Conservation (phyloP, 345 rosid genomes). For the Alliaria petiolata region DNA sequence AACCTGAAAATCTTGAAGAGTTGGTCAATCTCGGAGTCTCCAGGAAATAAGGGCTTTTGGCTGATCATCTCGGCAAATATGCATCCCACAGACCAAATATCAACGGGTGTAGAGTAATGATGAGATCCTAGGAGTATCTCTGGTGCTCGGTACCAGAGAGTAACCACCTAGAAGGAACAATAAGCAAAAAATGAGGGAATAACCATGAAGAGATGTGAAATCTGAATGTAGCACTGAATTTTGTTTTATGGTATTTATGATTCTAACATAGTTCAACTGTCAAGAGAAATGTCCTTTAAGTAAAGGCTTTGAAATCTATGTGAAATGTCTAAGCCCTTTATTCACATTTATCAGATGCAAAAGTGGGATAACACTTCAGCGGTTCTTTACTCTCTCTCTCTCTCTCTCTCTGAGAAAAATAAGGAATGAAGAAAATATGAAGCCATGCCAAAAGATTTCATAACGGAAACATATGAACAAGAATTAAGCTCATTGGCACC, state of each 20-base stretch:
- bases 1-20: slow-evolving; percentile 97
- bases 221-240: not conserved
- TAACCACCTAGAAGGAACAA: slow-evolving; percentile 71
- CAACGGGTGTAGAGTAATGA: slow-evolving; percentile 97
- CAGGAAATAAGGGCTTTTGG: slow-evolving; percentile 89
- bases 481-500: slow-evolving; percentile 38
- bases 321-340: not conserved
- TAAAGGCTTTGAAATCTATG: not conserved
- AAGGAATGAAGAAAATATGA: too few species aligned
- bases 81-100: slow-evolving; percentile 99
- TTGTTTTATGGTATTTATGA: not conserved
- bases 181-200: not conserved
- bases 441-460: too few species aligned
- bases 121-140: slow-evolving; percentile 96
- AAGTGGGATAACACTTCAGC: not conserved
- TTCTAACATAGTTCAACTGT: not conserved
- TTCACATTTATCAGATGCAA: not conserved
- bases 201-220: not conserved
- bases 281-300: not conserved
- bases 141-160: slow-evolving; percentile 99
- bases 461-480: not conserved
- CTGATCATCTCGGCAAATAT: slow-evolving; percentile 99
- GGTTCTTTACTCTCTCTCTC: not conserved
- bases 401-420: not conserved
- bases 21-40: slow-evolving; percentile 98